Conservation (phyloP, 208 protist genomes). For the Naegleria fowleri region DNA sequence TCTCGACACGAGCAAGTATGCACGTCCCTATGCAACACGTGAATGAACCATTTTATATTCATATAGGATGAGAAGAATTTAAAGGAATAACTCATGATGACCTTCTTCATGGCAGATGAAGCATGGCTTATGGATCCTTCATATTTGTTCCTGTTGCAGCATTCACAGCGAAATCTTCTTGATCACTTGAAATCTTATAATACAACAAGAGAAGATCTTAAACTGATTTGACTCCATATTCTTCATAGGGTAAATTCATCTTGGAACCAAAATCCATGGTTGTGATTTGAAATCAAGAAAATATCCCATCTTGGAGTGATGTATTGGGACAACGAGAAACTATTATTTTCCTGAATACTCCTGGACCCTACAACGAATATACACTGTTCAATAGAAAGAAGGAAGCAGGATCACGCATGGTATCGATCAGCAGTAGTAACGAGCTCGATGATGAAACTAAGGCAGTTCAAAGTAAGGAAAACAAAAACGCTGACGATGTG, state of each 20-base stretch:
- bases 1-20: too few species aligned
- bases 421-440: too few species aligned
- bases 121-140: neutral
- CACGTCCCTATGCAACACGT: too few species aligned
- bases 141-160: neutral
- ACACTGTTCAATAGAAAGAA: neutral
- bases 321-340: neutral
- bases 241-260: neutral
- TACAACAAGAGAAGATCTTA: neutral
- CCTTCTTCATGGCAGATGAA: too few species aligned
- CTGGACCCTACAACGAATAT: neutral
- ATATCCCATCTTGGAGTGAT: too few species aligned
- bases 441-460: neutral
- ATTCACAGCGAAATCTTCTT: neutral
- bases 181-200: neutral
- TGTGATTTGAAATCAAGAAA: neutral
- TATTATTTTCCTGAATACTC: neutral
- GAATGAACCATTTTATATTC: too few species aligned
- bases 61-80: too few species aligned
- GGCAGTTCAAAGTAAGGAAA: neutral
- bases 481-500: neutral
- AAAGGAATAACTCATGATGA: too few species aligned
- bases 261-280: neutral
- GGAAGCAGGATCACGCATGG: neutral
- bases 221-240: neutral